These are phyloP conservation scores for Phlegmacium glaucopus DNA, from an alignment of 768 basidiomycete species.

Conservation along the genomic window DNA sequence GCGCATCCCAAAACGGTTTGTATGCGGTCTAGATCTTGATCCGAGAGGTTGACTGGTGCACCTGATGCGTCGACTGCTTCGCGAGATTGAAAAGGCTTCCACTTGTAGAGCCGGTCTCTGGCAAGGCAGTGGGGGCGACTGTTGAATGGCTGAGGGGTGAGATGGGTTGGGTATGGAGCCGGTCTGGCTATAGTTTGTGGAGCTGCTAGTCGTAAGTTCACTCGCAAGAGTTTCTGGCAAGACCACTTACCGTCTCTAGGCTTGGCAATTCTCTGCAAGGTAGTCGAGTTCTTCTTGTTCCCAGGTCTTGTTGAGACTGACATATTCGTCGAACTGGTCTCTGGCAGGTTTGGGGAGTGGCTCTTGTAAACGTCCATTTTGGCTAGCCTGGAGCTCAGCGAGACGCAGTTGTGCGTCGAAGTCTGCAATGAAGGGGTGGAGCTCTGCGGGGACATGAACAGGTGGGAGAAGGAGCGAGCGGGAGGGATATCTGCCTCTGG, in stretches of 20 bases:
- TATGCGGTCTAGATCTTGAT: not conserved
- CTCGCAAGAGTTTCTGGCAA: not conserved
- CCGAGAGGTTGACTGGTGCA: not conserved
- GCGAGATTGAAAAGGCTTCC: slow-evolving; percentile 15
- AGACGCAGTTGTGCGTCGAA: slow-evolving; percentile 10
- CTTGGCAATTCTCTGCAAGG: no score
- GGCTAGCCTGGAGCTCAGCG: slow-evolving; percentile 4
- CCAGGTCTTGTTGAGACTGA: no score
- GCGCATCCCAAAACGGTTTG: slow-evolving; percentile 11
- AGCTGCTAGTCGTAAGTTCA: not conserved
- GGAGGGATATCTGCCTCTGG: slow-evolving; percentile 24
- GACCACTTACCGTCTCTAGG: no score
- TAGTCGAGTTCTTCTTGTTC: no score
- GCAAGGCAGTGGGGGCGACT: slow-evolving; percentile 24
- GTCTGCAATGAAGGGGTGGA: slow-evolving; percentile 24
- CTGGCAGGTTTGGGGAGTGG: slow-evolving; percentile 1
- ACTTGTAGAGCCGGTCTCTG: slow-evolving; percentile 18
- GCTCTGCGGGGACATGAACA: slow-evolving; percentile 20
- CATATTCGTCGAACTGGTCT: no score
- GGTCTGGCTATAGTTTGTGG: not conserved
- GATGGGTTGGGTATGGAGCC: not conserved
- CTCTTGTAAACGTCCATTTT: not conserved
- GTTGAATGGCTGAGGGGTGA: slow-evolving; percentile 7
- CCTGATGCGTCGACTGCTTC: not conserved
- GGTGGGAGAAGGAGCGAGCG: slow-evolving; percentile 21